These are phyloP conservation scores for Capsicum baccatum DNA, from an alignment of 257 asterid genomes.

Conservation along the genomic window DNA sequence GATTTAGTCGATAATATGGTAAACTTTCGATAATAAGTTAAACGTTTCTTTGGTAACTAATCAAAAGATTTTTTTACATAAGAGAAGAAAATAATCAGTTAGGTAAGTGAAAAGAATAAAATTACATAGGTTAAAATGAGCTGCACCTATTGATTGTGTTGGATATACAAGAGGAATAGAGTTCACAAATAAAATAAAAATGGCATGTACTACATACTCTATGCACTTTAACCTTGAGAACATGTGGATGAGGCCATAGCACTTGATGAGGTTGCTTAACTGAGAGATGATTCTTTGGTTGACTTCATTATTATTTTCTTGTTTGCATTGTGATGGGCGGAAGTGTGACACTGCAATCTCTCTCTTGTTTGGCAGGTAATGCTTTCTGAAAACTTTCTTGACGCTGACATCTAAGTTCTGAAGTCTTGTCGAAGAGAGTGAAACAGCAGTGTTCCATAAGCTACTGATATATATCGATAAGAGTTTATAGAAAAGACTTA, in stretches of 20 bases:
- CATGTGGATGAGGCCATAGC: background rate
- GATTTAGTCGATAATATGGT: too few relatives aligned
- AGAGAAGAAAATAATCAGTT: too few relatives aligned
- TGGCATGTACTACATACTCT: background rate
- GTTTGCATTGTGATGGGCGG: background rate
- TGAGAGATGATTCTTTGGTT: conserved; percentile 3
- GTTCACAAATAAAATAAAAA: background rate
- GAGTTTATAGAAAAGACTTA: background rate
- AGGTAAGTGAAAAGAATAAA: too few relatives aligned
- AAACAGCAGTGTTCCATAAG: background rate
- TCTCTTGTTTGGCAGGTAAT: conserved; percentile 60
- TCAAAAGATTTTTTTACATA: too few relatives aligned
- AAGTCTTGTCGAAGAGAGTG: background rate
- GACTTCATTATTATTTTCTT: conserved; percentile 11
- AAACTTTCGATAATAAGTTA: too few relatives aligned
- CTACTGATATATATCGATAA: background rate
- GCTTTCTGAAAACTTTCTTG: conserved; percentile 68
- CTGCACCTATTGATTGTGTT: background rate
- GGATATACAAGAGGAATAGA: background rate
- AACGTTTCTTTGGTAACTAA: too few relatives aligned
- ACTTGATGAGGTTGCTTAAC: background rate
- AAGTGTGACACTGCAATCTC: background rate
- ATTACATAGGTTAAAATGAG: too few relatives aligned
- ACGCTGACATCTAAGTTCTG: conserved; percentile 61
- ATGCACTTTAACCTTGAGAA: background rate